These are phyloP conservation scores for Bondarzewia mesenterica DNA, from an alignment of 1,284 basidiomycete species.

Conservation along the genomic window DNA sequence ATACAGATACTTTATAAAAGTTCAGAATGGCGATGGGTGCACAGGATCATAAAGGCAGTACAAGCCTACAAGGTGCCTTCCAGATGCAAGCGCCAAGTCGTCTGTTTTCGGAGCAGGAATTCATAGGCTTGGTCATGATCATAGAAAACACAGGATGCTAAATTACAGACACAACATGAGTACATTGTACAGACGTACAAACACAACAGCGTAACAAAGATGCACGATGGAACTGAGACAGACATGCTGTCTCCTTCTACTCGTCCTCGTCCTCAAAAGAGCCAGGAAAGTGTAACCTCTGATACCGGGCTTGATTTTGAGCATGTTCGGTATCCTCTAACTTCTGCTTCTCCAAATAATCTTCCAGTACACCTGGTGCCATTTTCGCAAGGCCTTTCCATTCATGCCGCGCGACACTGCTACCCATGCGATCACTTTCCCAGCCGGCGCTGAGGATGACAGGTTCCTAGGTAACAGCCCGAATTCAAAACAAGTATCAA, in stretches of 20 bases:
- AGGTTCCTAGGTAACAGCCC: conserved; percentile 51
- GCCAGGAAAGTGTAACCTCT: conserved; percentile 1
- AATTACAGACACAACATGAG: neutral
- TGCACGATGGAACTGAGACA: neutral
- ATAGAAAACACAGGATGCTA: no score
- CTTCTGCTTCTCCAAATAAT: conserved; percentile 57
- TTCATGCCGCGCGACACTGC: conserved; percentile 80
- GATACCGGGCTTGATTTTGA: neutral
- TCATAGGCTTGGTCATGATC: no score
- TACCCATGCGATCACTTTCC: conserved; percentile 54
- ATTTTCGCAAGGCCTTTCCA: conserved; percentile 87
- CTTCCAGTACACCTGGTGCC: conserved; percentile 51
- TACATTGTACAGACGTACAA: neutral
- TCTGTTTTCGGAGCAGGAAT: no score
- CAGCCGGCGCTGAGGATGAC: conserved; percentile 89
- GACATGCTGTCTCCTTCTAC: neutral
- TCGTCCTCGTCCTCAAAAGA: conserved; percentile 1
- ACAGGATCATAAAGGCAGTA: no score
- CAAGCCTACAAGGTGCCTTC: no score
- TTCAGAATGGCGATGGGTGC: no score
- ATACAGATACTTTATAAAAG: no score
- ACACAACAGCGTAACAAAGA: neutral
- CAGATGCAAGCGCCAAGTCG: no score
- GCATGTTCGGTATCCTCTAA: conserved; percentile 22
- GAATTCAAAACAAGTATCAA: neutral